These are phyloP conservation scores for Globisporangium polare DNA, from an alignment of 352 stramenopile genomes.

Conservation along the genomic window DNA sequence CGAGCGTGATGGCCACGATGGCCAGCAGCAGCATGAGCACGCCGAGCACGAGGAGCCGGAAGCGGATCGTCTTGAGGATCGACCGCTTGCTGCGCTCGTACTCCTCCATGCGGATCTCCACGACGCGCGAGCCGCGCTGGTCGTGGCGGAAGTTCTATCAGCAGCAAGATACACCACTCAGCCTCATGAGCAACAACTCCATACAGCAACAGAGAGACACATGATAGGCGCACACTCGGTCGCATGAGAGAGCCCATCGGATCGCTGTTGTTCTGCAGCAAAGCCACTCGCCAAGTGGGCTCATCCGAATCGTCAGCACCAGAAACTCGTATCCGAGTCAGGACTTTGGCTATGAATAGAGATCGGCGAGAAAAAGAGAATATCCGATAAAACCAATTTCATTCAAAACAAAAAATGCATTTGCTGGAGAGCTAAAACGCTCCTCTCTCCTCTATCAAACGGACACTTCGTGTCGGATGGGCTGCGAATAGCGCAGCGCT, in stretches of 20 bases:
- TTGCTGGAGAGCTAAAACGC: background rate
- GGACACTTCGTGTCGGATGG: too few species aligned
- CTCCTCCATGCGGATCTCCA: constrained; percentile 69
- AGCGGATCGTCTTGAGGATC: constrained; percentile 72
- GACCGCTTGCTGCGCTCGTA: constrained; percentile 69
- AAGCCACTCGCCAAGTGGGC: background rate
- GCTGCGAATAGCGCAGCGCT: too few species aligned
- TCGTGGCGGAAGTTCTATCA: constrained; percentile 79
- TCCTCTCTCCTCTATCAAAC: background rate
- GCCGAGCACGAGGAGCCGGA: constrained; percentile 51
- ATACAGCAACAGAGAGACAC: background rate
- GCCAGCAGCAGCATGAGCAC: constrained; percentile 49
- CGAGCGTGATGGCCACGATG: constrained; percentile 42
- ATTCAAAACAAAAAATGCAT: background rate
- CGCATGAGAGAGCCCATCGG: constrained; percentile 54
- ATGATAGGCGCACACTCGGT: constrained; percentile 33
- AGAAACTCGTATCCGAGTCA: background rate
- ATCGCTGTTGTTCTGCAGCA: constrained; percentile 6
- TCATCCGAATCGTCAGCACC: background rate
- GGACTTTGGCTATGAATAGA: background rate
- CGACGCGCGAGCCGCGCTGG: constrained; percentile 49
- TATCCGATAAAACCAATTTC: constrained; percentile 3
- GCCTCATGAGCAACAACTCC: background rate
- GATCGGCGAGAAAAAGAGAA: background rate
- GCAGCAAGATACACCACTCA: too few species aligned